Evolutionary conservation across 2,329 filamentous ascomycete genomes (phyloP).

Genomic region (Leptographium procerum): DNA sequence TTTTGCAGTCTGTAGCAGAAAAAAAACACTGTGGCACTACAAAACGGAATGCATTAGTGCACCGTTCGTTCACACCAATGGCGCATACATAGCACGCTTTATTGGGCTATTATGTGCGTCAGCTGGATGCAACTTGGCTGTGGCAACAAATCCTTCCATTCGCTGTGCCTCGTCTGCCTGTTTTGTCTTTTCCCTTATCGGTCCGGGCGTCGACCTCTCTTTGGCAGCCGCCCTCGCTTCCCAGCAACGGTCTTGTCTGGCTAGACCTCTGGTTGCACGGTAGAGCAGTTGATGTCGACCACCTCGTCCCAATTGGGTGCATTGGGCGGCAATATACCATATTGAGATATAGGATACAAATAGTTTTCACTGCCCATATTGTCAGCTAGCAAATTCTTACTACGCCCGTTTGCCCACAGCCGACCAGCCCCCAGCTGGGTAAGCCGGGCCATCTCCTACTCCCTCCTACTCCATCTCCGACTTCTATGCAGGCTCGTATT

Average conservation of each 20-base stretch:
- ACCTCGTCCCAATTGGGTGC: not conserved
- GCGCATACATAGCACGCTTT: not conserved
- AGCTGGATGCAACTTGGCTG: not conserved
- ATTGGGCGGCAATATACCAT: no score
- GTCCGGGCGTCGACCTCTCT: not conserved
- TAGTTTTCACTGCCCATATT: no score
- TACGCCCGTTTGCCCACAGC: not conserved
- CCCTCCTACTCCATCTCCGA: not conserved
- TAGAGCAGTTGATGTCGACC: not conserved
- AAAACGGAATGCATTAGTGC: not conserved
- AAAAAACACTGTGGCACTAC: not conserved
- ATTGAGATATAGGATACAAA: no score
- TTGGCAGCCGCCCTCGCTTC: not conserved
- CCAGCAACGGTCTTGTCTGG: not conserved
- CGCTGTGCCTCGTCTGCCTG: not conserved
- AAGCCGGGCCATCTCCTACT: not conserved
- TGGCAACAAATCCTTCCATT: not conserved
- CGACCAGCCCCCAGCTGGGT: no score
- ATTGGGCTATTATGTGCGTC: not conserved
- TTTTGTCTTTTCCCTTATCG: not conserved
- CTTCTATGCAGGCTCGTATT: not conserved
- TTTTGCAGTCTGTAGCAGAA: no score
- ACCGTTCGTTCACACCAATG: not conserved
- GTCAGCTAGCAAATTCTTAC: no score
- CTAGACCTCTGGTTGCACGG: no score